Evolutionary conservation across 352 stramenopile genomes (phyloP), one percentile per base, ranked within the genome.

Genomic region (Thalassiosira exigua): DNA sequence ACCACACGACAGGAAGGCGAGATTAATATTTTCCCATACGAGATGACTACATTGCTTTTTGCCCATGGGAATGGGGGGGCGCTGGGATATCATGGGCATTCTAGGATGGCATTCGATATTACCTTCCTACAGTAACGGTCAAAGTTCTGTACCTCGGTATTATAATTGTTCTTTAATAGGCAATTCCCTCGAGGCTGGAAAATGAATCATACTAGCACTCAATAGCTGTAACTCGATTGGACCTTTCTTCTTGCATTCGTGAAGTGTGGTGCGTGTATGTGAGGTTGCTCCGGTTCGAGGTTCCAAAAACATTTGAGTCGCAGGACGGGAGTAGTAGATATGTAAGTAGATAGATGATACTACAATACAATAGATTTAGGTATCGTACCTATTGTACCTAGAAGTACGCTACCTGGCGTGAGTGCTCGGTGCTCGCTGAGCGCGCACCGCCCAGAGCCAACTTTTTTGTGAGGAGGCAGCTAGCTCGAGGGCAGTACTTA

Each of bases 1-100:
- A n/a, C n/a, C n/a, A n/a, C n/a, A n/a, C n/a, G n/a, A n/a, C n/a
- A n/a, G n/a, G n/a, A n/a, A 11, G 30, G 30, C 32, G 51, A 59
- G 30, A 59, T 59, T 30, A 26, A 59, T 19, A 59, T 59, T 26
- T n/a, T 3, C 17, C n/a, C 51, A 59, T 27, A 57, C 50, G 17
- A 1, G 41, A 61, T 4, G 22, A 14, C 5, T 61, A 44, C 26
- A 22, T 7, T 61, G 32, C 53, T 61, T 39, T 61, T 42, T 21
- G 53, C 53, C 3, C 26, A 46, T 7, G 53, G 53, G 24, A 9
- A 22, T 2, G 27, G 39, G 7, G 26, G 27, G 17, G 17, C n/a
- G 24, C 41, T 61, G 19, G 53, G 27, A 61, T 61, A 41, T 14
- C 53, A 61, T 61, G 53, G 53, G 3, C 53, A 61, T 36, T 26